Conservation (phyloP, 306 rosid genomes). For the Acacia acuminata region DNA sequence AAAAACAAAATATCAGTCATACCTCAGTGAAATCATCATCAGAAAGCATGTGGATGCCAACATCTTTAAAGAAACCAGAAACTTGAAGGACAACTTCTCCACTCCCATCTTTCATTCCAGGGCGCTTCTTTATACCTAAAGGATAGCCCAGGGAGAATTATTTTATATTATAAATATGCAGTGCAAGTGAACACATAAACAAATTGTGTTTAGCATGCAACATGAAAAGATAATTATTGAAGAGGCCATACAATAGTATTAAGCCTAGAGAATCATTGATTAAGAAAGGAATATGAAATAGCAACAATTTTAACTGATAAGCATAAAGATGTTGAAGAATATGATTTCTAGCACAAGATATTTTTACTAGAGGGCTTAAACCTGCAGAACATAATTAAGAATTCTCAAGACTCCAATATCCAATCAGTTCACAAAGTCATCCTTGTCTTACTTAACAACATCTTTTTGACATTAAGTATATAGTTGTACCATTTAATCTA, state of each 20-base stretch:
- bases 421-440: neutral
- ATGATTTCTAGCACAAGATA: neutral
- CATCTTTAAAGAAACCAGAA: slow-evolving; percentile 64
- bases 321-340: neutral
- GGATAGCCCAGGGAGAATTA: slow-evolving; percentile 23
- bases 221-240: neutral
- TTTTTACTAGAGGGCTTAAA: neutral
- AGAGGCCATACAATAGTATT: neutral
- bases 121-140: slow-evolving; percentile 57
- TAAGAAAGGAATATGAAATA: neutral
- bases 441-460: neutral
- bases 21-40: slow-evolving; percentile 81
- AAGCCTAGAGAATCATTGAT: neutral
- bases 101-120: slow-evolving; percentile 34
- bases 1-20: slow-evolving; percentile 23
- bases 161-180: slow-evolving; percentile 1
- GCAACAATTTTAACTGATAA: neutral
- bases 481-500: neutral
- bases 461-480: neutral
- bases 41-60: slow-evolving; percentile 58
- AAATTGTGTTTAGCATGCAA: neutral
- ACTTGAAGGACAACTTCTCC: slow-evolving; percentile 50
- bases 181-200: slow-evolving; percentile 18
- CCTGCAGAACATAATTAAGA: neutral
- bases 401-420: neutral